A percentile compares a stretch with the other conserved stretches of the same genome.
Evolutionary conservation across 1,139 yeast genomes (phyloP).

Genomic region (Zygotorulaspora mrakii): DNA sequence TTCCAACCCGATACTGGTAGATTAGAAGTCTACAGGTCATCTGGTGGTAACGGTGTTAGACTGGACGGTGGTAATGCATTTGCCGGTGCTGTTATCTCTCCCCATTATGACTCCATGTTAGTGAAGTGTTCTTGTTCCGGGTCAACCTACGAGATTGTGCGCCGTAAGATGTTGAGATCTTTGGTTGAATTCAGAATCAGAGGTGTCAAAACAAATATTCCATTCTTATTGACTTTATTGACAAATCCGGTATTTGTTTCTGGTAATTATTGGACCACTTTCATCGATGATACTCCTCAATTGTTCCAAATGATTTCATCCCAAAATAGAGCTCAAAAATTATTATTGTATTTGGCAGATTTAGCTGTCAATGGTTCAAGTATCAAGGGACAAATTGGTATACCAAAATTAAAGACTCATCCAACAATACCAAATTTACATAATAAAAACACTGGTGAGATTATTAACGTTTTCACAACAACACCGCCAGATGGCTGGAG

Average conservation of each 20-base stretch:
- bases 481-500: constrained; percentile 85
- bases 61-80: constrained; percentile 99
- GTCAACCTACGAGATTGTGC: constrained; percentile 90
- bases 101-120: constrained; percentile 97
- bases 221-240: constrained; percentile 87
- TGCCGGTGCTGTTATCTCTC: constrained; percentile 97
- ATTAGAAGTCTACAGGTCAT: constrained; percentile 94
- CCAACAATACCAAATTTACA: constrained; percentile 72
- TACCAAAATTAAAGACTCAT: constrained; percentile 73
- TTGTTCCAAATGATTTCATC: constrained; percentile 92
- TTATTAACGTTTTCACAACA: constrained; percentile 53
- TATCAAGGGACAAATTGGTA: constrained; percentile 90
- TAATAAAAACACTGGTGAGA: constrained; percentile 48
- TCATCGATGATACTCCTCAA: constrained; percentile 95
- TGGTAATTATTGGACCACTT: constrained; percentile 97
- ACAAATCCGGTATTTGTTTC: constrained; percentile 85
- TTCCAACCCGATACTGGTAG: constrained; percentile 99
- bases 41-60: constrained; percentile 99
- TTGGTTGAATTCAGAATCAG: constrained; percentile 95
- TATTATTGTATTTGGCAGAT: constrained; percentile 85
- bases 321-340: constrained; percentile 93
- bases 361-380: constrained; percentile 92
- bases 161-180: constrained; percentile 96
- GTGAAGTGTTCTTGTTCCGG: constrained; percentile 97
- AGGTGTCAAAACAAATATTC: constrained; percentile 98